Evolutionary conservation across 768 basidiomycete genomes (phyloP).

Genomic region (Boletus insuetus): DNA sequence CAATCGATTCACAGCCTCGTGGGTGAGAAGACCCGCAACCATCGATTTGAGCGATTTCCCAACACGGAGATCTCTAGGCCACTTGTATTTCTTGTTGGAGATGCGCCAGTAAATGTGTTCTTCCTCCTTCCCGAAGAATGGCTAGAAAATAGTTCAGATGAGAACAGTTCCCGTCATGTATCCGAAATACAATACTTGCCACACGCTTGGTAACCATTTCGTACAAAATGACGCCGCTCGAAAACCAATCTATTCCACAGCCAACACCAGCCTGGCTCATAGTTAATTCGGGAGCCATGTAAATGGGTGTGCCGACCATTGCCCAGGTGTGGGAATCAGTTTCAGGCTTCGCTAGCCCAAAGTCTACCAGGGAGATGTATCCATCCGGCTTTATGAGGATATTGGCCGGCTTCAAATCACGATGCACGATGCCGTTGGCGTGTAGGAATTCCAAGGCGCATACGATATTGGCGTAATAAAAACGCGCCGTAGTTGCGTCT

Average conservation of each 20-base stretch:
- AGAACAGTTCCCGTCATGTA: background rate
- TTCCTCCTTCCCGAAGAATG: constrained; percentile 28
- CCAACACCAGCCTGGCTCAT: constrained; percentile 24
- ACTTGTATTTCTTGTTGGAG: constrained; percentile 32
- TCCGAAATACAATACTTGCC: constrained; percentile 21
- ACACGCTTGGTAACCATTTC: constrained; percentile 47
- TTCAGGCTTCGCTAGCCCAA: constrained; percentile 39
- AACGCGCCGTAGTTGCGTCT: constrained; percentile 34
- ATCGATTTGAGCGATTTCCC: constrained; percentile 43
- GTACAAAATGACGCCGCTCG: constrained; percentile 47
- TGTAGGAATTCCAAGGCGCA: constrained; percentile 50
- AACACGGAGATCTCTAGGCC: constrained; percentile 37
- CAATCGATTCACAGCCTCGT: constrained; percentile 38
- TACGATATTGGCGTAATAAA: constrained; percentile 56
- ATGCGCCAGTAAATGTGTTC: constrained; percentile 28
- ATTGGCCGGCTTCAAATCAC: constrained; percentile 59
- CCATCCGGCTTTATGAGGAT: constrained; percentile 55
- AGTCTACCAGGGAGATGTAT: constrained; percentile 52
- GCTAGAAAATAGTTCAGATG: constrained; percentile 8
- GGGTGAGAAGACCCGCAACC: constrained; percentile 39
- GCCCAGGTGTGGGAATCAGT: constrained; percentile 16
- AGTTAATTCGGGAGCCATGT: constrained; percentile 50
- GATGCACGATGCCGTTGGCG: constrained; percentile 43
- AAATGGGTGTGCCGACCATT: constrained; percentile 47
- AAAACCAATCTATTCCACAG: constrained; percentile 52